Conservation (phyloP, 257 asterid species). For the Solanum bulbocastanum region DNA sequence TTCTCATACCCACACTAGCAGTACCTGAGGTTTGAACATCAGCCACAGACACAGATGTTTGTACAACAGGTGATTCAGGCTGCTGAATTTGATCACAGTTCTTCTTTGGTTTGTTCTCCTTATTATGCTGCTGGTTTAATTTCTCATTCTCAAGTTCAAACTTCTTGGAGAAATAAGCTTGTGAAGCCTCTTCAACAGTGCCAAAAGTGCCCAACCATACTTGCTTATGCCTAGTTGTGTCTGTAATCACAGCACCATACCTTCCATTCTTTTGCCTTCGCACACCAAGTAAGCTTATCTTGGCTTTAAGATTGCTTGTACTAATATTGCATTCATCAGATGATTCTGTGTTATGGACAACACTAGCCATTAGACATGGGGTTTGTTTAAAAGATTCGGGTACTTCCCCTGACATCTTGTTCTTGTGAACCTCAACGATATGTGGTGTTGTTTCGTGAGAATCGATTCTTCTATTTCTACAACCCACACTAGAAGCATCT, state of each 20-base stretch:
- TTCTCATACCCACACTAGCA: no score
- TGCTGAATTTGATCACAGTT: no score
- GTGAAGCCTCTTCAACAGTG: background rate
- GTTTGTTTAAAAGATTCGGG: background rate
- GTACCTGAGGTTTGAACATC: no score
- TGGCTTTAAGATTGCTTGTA: background rate
- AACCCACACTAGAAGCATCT: background rate
- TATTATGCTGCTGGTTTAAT: background rate
- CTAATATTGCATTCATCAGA: background rate
- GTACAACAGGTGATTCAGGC: no score
- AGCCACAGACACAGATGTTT: no score
- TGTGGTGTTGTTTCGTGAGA: background rate
- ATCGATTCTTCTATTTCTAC: background rate
- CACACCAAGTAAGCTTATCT: background rate
- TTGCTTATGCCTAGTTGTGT: background rate
- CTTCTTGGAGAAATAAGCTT: background rate
- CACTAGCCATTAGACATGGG: background rate
- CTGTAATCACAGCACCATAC: background rate
- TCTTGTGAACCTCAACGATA: background rate
- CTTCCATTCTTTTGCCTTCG: background rate
- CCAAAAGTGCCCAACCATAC: background rate
- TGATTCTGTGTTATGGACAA: background rate
- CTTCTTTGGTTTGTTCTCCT: background rate
- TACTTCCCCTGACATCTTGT: background rate
- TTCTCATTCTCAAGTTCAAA: background rate